These are phyloP conservation scores for Wickerhamiella nectarea DNA, from an alignment of 805 yeast genomes.

Conservation along the genomic window DNA sequence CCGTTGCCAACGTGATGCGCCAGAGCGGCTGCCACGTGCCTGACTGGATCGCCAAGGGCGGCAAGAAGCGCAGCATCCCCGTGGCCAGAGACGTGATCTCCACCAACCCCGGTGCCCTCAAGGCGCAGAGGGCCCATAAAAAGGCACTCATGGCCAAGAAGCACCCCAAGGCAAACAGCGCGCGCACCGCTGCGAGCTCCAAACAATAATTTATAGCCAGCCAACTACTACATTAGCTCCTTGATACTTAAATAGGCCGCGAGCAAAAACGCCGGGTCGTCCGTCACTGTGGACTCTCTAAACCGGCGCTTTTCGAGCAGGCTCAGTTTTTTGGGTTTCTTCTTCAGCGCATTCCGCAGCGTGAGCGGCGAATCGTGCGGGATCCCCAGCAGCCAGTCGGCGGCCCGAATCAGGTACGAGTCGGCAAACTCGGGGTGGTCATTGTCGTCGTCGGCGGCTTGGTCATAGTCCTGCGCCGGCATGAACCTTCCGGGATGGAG, in stretches of 20 bases:
- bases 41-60: conserved; percentile 54
- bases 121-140: neutral
- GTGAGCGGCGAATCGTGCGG: conserved; percentile 11
- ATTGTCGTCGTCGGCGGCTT: conserved; percentile 1
- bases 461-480: neutral
- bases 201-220: neutral
- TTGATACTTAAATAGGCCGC: conserved; percentile 7
- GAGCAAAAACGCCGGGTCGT: conserved; percentile 12
- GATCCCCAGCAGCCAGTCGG: conserved; percentile 12
- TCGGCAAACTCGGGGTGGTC: conserved; percentile 5
- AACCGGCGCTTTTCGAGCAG: conserved; percentile 6
- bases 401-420: conserved; percentile 5
- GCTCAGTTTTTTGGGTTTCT: conserved; percentile 3
- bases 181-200: neutral
- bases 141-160: neutral
- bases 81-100: conserved; percentile 60
- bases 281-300: conserved; percentile 9
- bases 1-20: conserved; percentile 87
- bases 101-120: conserved; percentile 38
- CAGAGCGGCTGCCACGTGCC: conserved; percentile 64
- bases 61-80: conserved; percentile 22
- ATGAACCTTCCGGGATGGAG: conserved; percentile 5
- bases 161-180: neutral
- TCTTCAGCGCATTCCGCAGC: conserved; percentile 7
- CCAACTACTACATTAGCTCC: conserved; percentile 20